Percentiles rank a stretch among this genome's conserved stretches.
Conservation (phyloP, 352 stramenopile species). For the Pythium sp. region DNA sequence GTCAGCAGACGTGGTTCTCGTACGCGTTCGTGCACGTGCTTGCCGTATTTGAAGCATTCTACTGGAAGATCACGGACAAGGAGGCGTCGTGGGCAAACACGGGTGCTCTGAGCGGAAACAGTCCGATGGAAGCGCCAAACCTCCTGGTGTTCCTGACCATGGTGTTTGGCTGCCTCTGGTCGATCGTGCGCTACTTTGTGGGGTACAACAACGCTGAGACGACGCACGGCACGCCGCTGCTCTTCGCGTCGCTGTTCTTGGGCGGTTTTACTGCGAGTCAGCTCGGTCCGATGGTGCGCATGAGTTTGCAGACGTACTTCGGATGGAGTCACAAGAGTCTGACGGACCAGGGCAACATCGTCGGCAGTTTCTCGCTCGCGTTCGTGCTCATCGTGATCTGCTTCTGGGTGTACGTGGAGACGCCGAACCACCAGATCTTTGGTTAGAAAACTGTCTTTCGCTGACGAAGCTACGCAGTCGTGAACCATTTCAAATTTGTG, state of each 20-base stretch:
- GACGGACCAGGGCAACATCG: constrained; percentile 74
- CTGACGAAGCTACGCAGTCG: constrained; percentile 27
- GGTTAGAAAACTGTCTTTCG: constrained; percentile 21
- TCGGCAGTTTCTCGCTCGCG: constrained; percentile 63
- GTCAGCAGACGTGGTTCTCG: constrained; percentile 77
- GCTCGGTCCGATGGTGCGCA: constrained; percentile 65
- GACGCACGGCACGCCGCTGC: constrained; percentile 58
- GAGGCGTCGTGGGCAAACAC: constrained; percentile 70
- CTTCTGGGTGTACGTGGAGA: constrained; percentile 81
- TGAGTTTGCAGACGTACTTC: constrained; percentile 74
- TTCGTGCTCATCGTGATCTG: constrained; percentile 67
- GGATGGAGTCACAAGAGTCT: constrained; percentile 78
- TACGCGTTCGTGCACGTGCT: constrained; percentile 74
- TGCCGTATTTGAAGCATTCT: constrained; percentile 69
- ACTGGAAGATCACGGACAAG: constrained; percentile 79
- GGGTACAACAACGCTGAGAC: constrained; percentile 70
- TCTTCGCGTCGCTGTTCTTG: constrained; percentile 65
- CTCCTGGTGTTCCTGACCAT: constrained; percentile 64
- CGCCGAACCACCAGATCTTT: constrained; percentile 46
- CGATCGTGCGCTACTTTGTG: constrained; percentile 60
- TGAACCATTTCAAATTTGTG: constrained; percentile 24
- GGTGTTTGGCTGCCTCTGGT: constrained; percentile 64
- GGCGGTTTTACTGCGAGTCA: constrained; percentile 57
- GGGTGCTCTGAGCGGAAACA: constrained; percentile 57
- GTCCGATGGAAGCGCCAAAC: constrained; percentile 67